Evolutionary conservation across 441 rosid genomes (phyloP).

Genomic region (Syzygium syzygioides): DNA sequence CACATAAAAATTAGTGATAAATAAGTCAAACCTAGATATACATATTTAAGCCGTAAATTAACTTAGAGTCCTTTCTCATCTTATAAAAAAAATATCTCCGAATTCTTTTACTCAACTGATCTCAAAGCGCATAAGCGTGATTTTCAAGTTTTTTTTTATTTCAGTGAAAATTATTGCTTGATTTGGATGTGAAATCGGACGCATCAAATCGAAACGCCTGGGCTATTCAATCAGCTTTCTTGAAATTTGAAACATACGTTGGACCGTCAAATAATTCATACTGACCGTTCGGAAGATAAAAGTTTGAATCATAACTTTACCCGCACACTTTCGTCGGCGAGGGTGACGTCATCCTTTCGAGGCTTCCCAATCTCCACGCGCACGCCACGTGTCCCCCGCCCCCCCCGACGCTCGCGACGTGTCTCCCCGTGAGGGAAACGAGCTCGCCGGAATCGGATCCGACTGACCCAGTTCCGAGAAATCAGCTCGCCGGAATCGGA

Average conservation of each 20-base stretch:
- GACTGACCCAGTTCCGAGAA: not conserved
- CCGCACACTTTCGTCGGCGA: not conserved
- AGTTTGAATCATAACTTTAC: too few relatives aligned
- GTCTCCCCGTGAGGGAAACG: not conserved
- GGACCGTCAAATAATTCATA: not conserved
- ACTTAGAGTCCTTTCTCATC: not conserved
- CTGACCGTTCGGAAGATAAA: too few relatives aligned
- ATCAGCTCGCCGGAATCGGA: not conserved
- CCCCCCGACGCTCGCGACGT: not conserved
- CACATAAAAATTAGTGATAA: not conserved
- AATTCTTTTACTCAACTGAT: not conserved
- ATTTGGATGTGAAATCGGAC: not conserved
- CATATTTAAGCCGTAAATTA: not conserved
- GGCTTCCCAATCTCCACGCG: not conserved
- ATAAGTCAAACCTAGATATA: not conserved
- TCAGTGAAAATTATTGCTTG: not conserved
- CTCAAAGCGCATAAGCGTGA: not conserved
- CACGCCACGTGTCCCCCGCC: not conserved
- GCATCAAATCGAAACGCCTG: not conserved
- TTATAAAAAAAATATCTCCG: not conserved
- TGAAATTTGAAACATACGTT: not conserved
- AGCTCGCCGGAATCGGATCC: not conserved
- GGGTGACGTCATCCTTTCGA: not conserved
- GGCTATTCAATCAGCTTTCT: not conserved
- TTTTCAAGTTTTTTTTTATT: too few relatives aligned